These are phyloP conservation scores for Solidago caesia DNA, from an alignment of 129 eudicot species.

Conservation along the genomic window DNA sequence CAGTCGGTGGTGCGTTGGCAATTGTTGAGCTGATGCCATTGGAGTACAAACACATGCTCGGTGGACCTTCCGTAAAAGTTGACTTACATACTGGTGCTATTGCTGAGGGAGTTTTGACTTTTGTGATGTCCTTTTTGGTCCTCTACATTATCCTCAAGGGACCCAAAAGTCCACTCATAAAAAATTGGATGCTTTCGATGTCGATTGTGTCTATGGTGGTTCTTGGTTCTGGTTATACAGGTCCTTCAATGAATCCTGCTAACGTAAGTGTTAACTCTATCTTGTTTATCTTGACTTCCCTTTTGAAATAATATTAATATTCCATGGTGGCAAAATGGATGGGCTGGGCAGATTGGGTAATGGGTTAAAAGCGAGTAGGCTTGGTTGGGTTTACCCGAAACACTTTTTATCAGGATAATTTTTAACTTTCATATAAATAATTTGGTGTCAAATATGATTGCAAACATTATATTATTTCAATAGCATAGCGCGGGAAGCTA, in stretches of 20 bases:
- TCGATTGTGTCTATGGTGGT: conserved; percentile 63
- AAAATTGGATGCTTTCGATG: conserved; percentile 74
- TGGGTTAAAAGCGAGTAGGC: background rate
- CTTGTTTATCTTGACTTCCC: background rate
- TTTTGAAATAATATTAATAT: background rate
- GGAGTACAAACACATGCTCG: conserved; percentile 68
- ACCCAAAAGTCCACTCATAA: conserved; percentile 52
- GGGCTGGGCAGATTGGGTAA: background rate
- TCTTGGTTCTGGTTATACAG: conserved; percentile 70
- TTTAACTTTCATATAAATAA: background rate
- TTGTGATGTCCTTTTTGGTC: conserved; percentile 56
- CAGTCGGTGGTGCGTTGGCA: conserved; percentile 79
- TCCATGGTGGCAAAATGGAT: conserved; percentile 1
- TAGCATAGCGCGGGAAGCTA: background rate
- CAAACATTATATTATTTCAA: background rate
- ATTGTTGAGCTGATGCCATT: conserved; percentile 72
- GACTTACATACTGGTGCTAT: conserved; percentile 86
- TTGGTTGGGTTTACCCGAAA: background rate
- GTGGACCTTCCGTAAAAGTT: conserved; percentile 81
- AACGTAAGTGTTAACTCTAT: conserved; percentile 51
- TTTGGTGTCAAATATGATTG: background rate
- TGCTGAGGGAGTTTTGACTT: conserved; percentile 83
- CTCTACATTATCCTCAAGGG: conserved; percentile 66
- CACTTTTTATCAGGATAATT: background rate
- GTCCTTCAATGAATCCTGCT: conserved; percentile 98